Percentiles rank a stretch among this genome's conserved stretches.
Evolutionary conservation across 495 filamentous ascomycete genomes (phyloP).

Genomic region (Hypoxylon lenormandii): DNA sequence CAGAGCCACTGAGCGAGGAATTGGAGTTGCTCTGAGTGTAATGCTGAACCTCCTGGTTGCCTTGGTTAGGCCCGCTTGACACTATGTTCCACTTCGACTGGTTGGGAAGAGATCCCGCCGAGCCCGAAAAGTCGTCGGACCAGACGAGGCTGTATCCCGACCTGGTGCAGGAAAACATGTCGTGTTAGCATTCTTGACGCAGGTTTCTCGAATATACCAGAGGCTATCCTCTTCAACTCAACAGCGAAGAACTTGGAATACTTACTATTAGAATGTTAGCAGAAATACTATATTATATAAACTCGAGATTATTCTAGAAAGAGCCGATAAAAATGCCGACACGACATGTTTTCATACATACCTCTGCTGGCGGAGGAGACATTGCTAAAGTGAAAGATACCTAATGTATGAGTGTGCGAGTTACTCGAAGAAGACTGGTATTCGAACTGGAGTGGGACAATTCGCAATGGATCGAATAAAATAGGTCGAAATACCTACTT

Average conservation of each 20-base stretch:
- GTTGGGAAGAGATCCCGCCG: conserved; percentile 32
- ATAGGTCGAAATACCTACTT: not conserved
- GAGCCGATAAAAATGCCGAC: too few relatives aligned
- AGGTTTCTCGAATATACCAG: too few relatives aligned
- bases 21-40: conserved; percentile 43
- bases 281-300: too few relatives aligned
- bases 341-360: too few relatives aligned
- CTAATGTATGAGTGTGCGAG: not conserved
- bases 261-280: too few relatives aligned
- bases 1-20: conserved; percentile 25
- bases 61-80: conserved; percentile 22
- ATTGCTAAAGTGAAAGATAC: conserved; percentile 13
- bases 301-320: too few relatives aligned
- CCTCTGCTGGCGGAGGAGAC: conserved; percentile 38
- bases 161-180: too few relatives aligned
- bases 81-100: conserved; percentile 35
- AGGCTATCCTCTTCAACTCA: too few relatives aligned
- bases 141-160: conserved; percentile 43
- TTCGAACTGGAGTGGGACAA: not conserved
- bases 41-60: conserved; percentile 45
- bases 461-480: not conserved
- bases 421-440: not conserved
- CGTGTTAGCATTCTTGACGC: too few relatives aligned
- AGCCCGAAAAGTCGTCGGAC: conserved; percentile 40
- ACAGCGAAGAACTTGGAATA: too few relatives aligned